Evolutionary conservation across 1,284 basidiomycete species (phyloP), one percentile per base, ranked within the genome.

Genomic region (Schizophyllum amplum): DNA sequence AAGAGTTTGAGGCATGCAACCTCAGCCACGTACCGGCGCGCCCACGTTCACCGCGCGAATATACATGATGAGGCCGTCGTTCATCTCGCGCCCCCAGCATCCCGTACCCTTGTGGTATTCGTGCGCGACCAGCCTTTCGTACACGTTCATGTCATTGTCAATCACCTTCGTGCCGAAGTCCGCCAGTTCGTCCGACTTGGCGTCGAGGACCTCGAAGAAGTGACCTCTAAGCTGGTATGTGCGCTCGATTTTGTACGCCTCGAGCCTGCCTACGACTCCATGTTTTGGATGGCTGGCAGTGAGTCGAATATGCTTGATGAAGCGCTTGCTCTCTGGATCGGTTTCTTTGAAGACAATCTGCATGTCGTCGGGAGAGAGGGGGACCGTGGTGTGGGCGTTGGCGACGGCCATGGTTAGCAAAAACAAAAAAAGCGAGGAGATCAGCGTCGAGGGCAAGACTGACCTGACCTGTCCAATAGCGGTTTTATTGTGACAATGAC

Each of bases 61-160:
- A 23, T 55, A 53, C n/a, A 57, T n/a, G 1, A 59, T 53, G 15
- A 26, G 47, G 24, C 56, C 58, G 1, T 52, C 26, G 20, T 59
- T 53, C 5, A 57, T 46, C 22, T 59, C 58, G 17, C 47, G 47
- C 47, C 58, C 55, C 58, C 58, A 59, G 6, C 52, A 49, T 15
- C 58, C 58, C n/a, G 53, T 59, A 20, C 58, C 55, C 46, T 54
- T 59, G 27, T 55, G 51, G 27, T 57, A 59, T 23, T 59, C 55
- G 51, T 57, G 25, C 5, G 52, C 55, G 9, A 59, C 53, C 6
- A 57, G 26, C 55, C 55, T 55, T 1, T 47, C 47, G 1, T 56
- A 56, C 23, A 59, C 20, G n/a, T 57, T 51, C 2, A 55, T 53
- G 25, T 59, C 54, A n/a, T 57, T 59, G 27, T 59, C 47, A 24